Evolutionary conservation across 495 filamentous ascomycete species (phyloP), one percentile per base, ranked within the genome.

Genomic region (Hypoxylon cercidicola): DNA sequence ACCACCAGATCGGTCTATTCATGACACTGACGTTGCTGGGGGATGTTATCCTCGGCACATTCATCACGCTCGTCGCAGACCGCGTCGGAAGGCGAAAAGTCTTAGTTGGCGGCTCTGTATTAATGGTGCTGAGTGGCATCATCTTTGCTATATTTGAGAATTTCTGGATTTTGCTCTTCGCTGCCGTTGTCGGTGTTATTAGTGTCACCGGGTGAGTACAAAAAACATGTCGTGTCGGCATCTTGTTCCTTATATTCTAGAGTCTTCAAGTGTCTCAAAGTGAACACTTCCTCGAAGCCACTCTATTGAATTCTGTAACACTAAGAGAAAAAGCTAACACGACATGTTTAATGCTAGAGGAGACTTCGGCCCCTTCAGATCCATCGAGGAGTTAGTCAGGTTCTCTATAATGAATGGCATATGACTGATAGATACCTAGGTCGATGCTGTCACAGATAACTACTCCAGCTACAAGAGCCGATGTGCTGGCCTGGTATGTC

Each of bases 21-120:
- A 96, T 96, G 91, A 93, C 90, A 3, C 75, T 94, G 46, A 97
- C 93, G 0, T 76, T 96, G 52, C 76, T 90, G 15, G 92, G 93
- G 23, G 93, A 97, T 78, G 88, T 91, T 1, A 63, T 87, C 21
- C 88, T 96, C 56, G 92, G 90, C 50, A 87, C 93, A 16, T 68
- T 89, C 20, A 81, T 97, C 20, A 93, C 92, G 0, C 76, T 92
- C 2, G 85, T 90, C 55, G 91, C 92, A 2, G 92, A 96, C 78
- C 74, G 80, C 0, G 73, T 93, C 49, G 92, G 92, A 10, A 82
- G 92, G 49, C 86, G 87, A 56, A 82, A 79, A 4, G 87, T 89
- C n/a, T 75, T 96, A n/a, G 73, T 84, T 1, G 66, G 89, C 9
- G 92, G 92, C 0, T 89, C 90, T 3, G 61, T 78, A 0, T 69